These are phyloP conservation scores for Coprinopsis sp. DNA, from an alignment of 768 basidiomycete species.

Conservation along the genomic window DNA sequence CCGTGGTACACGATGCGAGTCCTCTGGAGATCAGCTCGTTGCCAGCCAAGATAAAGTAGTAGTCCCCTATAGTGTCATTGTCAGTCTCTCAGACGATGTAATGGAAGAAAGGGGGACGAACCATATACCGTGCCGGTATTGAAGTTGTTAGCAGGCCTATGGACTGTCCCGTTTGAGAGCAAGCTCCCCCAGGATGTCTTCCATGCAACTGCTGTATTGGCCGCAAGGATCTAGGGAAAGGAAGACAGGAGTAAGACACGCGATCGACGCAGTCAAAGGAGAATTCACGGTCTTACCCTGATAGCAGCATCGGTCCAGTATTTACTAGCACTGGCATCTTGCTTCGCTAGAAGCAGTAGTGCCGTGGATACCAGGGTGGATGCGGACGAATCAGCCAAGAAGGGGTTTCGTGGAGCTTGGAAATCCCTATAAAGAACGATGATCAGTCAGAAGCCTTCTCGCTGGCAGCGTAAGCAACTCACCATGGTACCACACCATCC, in stretches of 20 bases:
- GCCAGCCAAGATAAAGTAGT: constrained; percentile 55
- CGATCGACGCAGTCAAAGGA: neutral
- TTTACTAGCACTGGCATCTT: constrained; percentile 26
- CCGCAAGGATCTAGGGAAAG: constrained; percentile 36
- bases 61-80: constrained; percentile 45
- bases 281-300: constrained; percentile 27
- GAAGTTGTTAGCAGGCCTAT: constrained; percentile 49
- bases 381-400: constrained; percentile 67
- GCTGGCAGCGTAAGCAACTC: constrained; percentile 9
- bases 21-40: constrained; percentile 47
- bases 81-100: neutral
- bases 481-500: constrained; percentile 69
- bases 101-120: constrained; percentile 15
- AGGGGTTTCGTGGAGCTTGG: constrained; percentile 54
- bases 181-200: constrained; percentile 57
- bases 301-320: constrained; percentile 48
- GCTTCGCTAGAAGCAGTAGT: constrained; percentile 50
- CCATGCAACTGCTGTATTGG: constrained; percentile 52
- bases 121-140: constrained; percentile 56
- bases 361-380: constrained; percentile 59
- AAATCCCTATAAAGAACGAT: constrained; percentile 52
- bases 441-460: neutral
- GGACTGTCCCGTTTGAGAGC: constrained; percentile 63
- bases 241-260: neutral
- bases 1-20: constrained; percentile 32